Evolutionary conservation across 73 alveolate genomes (phyloP).

Genomic region (Paraurostyla sp.): DNA sequence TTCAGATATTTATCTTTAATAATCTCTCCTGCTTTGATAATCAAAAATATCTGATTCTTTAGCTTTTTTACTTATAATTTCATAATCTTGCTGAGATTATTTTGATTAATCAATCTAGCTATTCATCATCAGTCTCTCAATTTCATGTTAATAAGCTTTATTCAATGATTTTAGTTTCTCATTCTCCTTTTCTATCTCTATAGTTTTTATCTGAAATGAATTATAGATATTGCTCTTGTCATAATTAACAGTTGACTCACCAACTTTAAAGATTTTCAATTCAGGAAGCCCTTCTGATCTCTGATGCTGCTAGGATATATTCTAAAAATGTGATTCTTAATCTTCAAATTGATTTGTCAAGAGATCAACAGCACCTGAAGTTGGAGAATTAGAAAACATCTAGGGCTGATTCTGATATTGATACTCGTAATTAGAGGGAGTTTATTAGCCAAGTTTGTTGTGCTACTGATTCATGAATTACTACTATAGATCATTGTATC

Average conservation of each 20-base stretch:
- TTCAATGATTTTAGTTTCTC: neutral
- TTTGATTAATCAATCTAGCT: neutral
- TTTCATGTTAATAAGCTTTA: too few relatives aligned
- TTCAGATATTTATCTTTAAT: neutral
- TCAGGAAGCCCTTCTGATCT: too few relatives aligned
- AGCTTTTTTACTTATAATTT: too few relatives aligned
- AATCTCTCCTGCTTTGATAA: neutral
- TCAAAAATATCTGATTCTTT: neutral
- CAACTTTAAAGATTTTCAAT: too few relatives aligned
- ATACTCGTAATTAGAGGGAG: neutral
- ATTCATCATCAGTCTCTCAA: neutral
- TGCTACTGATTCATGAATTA: neutral
- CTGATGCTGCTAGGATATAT: too few relatives aligned
- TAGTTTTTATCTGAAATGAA: neutral
- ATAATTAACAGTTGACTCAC: neutral
- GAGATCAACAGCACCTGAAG: too few relatives aligned
- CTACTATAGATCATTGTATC: neutral
- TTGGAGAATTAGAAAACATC: too few relatives aligned
- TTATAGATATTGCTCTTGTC: neutral
- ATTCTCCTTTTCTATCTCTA: neutral
- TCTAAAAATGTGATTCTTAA: too few relatives aligned
- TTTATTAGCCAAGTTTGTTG: neutral
- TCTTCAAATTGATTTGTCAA: too few relatives aligned
- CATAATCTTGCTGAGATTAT: neutral
- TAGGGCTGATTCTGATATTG: neutral